A percentile compares a stretch with the other conserved stretches of the same genome.
Conservation (phyloP, 2,329 filamentous ascomycete species). For the Botrytis medusae region DNA sequence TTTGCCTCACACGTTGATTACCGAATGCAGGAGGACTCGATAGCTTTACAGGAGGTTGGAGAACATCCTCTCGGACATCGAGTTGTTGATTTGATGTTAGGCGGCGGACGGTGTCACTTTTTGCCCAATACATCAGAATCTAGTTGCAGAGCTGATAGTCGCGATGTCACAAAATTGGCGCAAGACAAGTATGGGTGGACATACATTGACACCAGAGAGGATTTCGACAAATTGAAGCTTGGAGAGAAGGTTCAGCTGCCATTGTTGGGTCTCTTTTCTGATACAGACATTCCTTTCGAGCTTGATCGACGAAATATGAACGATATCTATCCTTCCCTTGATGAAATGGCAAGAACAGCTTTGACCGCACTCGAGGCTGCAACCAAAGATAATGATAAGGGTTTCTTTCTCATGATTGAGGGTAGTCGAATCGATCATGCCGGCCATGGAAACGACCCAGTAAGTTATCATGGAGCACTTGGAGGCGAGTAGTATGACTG, state of each 20-base stretch:
- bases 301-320: conserved; percentile 80
- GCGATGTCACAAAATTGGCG: conserved; percentile 73
- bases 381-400: conserved; percentile 79
- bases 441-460: conserved; percentile 80
- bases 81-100: conserved; percentile 88
- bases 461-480: not conserved
- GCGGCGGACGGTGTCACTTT: conserved; percentile 92
- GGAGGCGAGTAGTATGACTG: not conserved
- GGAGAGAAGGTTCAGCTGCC: conserved; percentile 68
- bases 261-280: conserved; percentile 80
- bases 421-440: conserved; percentile 95
- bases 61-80: conserved; percentile 80
- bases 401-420: conserved; percentile 99
- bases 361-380: conserved; percentile 76
- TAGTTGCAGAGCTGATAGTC: conserved; percentile 78
- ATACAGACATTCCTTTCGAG: conserved; percentile 84
- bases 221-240: conserved; percentile 71
- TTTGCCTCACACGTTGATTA: conserved; percentile 86
- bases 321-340: conserved; percentile 80
- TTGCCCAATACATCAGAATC: conserved; percentile 75
- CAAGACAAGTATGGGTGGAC: conserved; percentile 74
- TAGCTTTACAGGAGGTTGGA: conserved; percentile 89
- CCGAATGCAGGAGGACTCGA: conserved; percentile 80
- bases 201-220: conserved; percentile 69
- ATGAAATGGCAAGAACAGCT: conserved; percentile 86